Conservation (phyloP, 805 yeast genomes). For the Scheffersomyces coipomensis region DNA sequence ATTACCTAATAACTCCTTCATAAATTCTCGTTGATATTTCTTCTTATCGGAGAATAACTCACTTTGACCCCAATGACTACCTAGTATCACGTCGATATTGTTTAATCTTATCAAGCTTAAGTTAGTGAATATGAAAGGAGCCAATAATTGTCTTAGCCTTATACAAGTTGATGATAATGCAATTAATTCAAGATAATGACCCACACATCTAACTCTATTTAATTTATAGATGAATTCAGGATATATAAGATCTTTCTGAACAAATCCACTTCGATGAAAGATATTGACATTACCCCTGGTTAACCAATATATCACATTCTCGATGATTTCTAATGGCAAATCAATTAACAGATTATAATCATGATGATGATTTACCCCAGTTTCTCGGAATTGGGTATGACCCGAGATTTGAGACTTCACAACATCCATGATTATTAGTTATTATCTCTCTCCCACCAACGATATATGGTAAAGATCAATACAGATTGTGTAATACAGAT, state of each 20-base stretch:
- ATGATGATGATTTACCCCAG: too few relatives aligned
- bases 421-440: too few relatives aligned
- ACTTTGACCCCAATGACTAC: conserved; percentile 15
- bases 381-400: too few relatives aligned
- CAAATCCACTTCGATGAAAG: neutral
- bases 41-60: conserved; percentile 18
- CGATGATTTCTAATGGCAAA: conserved; percentile 19
- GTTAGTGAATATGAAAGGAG: conserved; percentile 15
- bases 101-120: conserved; percentile 25
- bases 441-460: too few relatives aligned
- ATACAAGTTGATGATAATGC: conserved; percentile 23
- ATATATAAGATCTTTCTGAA: neutral
- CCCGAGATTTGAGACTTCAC: too few relatives aligned
- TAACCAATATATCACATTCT: conserved; percentile 11
- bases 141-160: conserved; percentile 17
- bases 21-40: conserved; percentile 14
- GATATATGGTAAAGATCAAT: too few relatives aligned
- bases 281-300: conserved; percentile 9
- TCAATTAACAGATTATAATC: conserved; percentile 1
- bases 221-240: conserved; percentile 8
- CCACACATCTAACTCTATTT: conserved; percentile 6
- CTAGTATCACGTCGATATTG: conserved; percentile 24
- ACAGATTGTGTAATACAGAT: too few relatives aligned
- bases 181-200: conserved; percentile 11
- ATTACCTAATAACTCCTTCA: conserved; percentile 15